Base-by-base conservation (phyloP, 73 alveolate species). In the Stentor coeruleus region DNA sequence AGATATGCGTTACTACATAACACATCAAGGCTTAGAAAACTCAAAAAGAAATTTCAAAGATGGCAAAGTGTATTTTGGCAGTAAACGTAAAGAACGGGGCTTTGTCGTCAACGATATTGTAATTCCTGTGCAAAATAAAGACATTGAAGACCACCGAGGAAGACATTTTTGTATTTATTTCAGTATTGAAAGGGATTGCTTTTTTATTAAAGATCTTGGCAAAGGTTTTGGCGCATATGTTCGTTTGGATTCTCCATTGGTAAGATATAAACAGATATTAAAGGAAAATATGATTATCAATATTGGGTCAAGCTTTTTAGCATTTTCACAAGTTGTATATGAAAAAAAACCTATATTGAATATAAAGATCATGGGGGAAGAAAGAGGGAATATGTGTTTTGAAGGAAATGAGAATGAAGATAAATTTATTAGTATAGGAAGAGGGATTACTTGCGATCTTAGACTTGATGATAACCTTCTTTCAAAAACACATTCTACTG, bases 131-230 rank as follows among this genome's bases (percentile, higher is more conserved):
- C n/a, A 66, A 1, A 31, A 66, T 40, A 66, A 66, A 26, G 40
- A 66, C 40, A 20, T 33, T 0, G 33, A 66, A 1, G 28, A 57
- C 2, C 0, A n/a, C 35, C 6, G 20, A 49, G 6, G 6, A 11
- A 6, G 28, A 11, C 66, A 49, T 49, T 66, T 66, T 66, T 11
- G 11, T 37, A 66, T 66, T 26, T 15, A 66, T 66, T 66, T 20
- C 33, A 26, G 15, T 31, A 20, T 31, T 26, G n/a, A 14, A 20
- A 31, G n/a, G 11, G 79, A 66, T 66, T 26, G 40, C 36, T 66
- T 20, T 66, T 66, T 20, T 31, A 66, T 66, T 66, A 20, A 31
- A 20, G 79, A 66, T 66, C 79, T 66, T 20, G 79, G 79, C 1
- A 66, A 20, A 20, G 79, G 79, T 1, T 66, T 31, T 0, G 79